Conservation (phyloP, 805 yeast species). For the Citeromyces nyonsensis region DNA sequence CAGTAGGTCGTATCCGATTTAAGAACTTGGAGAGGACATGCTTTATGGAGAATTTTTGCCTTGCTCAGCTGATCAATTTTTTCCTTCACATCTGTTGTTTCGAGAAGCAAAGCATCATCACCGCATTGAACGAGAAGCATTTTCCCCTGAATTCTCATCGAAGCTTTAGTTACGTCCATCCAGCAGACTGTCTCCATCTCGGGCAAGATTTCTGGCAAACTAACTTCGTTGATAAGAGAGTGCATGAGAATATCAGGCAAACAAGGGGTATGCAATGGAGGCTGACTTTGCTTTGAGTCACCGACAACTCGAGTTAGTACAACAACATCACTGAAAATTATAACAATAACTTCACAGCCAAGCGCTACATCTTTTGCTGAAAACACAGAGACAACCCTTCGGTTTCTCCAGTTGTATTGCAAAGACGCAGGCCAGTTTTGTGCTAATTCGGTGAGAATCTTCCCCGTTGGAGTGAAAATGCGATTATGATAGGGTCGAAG, state of each 20-base stretch:
- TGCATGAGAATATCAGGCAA: constrained; percentile 80
- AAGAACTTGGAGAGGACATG: constrained; percentile 79
- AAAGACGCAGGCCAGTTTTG: constrained; percentile 77
- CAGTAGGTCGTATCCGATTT: constrained; percentile 35
- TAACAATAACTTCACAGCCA: constrained; percentile 29
- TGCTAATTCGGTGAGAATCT: constrained; percentile 72
- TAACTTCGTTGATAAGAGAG: constrained; percentile 74
- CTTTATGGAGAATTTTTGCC: constrained; percentile 60
- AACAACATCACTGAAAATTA: constrained; percentile 70
- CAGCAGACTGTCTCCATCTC: constrained; percentile 52
- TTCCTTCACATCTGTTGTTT: too few species aligned
- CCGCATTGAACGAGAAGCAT: too few species aligned
- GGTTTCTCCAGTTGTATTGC: constrained; percentile 76
- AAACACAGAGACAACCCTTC: constrained; percentile 71
- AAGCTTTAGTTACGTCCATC: constrained; percentile 42
- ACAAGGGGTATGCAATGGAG: constrained; percentile 29
- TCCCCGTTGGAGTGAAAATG: constrained; percentile 85
- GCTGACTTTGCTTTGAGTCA: not conserved
- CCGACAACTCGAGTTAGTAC: constrained; percentile 39
- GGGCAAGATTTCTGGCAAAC: constrained; percentile 50
- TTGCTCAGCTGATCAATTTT: constrained; percentile 20
- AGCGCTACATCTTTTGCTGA: constrained; percentile 19
- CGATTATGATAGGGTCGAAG: constrained; percentile 39
- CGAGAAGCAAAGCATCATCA: too few species aligned
- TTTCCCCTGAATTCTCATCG: constrained; percentile 4